Evolutionary conservation across 2,329 filamentous ascomycete species (phyloP).

Genomic region (Clonostachys chloroleuca): DNA sequence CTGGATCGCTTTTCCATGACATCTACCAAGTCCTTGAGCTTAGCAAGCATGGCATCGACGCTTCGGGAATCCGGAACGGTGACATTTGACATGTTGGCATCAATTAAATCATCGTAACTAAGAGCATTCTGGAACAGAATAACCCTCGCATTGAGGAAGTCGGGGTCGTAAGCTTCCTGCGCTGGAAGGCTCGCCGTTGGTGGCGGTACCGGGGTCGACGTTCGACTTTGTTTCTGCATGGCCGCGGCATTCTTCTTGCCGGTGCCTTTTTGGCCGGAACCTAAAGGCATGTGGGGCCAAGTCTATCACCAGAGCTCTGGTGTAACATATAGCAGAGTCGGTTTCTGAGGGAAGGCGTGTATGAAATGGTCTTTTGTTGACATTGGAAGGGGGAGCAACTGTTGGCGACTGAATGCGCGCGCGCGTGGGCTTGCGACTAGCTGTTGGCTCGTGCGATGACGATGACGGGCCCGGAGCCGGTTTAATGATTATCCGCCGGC

Average conservation of each 20-base stretch:
- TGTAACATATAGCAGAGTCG: too few relatives aligned
- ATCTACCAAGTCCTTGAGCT: slow-evolving; percentile 60
- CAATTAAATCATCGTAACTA: slow-evolving; percentile 66
- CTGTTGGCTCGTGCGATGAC: too few relatives aligned
- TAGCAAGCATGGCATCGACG: slow-evolving; percentile 58
- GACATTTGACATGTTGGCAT: slow-evolving; percentile 51
- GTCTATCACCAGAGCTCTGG: too few relatives aligned
- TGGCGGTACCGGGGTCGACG: slow-evolving; percentile 61
- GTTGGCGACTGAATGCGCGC: too few relatives aligned
- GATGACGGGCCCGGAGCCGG: too few relatives aligned
- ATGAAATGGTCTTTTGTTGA: too few relatives aligned
- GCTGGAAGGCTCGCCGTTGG: slow-evolving; percentile 48
- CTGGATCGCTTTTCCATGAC: slow-evolving; percentile 63
- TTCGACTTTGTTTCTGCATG: slow-evolving; percentile 68
- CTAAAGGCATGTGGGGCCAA: slow-evolving; percentile 45
- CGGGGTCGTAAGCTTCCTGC: slow-evolving; percentile 51
- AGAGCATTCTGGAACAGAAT: slow-evolving; percentile 51
- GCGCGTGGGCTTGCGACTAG: too few relatives aligned
- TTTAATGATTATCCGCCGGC: too few relatives aligned
- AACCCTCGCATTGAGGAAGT: slow-evolving; percentile 63
- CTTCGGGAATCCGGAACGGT: slow-evolving; percentile 60
- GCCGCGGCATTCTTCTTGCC: slow-evolving; percentile 58
- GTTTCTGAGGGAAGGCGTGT: too few relatives aligned
- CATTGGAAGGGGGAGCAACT: too few relatives aligned
- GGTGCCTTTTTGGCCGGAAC: slow-evolving; percentile 55